phyloP scores from a whole-genome alignment of 1,139 yeast species.

The Suhomyces bokatorum region DNA sequence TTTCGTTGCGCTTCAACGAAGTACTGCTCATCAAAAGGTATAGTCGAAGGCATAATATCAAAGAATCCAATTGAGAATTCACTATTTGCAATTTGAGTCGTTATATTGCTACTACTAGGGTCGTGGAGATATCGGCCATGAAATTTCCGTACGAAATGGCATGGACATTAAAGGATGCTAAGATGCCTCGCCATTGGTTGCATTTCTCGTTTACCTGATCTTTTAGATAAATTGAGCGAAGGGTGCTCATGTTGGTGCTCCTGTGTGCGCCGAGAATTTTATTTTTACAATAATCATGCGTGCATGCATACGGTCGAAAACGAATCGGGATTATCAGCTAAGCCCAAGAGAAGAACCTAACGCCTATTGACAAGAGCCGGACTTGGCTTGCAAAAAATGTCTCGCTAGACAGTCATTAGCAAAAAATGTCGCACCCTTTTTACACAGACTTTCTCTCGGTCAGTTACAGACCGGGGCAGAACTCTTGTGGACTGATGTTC shows the following conservation, averaged over 20 bases:
- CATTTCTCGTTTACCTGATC: background rate
- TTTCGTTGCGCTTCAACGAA: slow-evolving; percentile 39
- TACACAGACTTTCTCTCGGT: no score
- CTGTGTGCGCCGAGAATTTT: background rate
- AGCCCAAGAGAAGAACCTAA: background rate
- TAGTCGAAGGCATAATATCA: slow-evolving; percentile 13
- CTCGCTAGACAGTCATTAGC: no score
- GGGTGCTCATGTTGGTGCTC: background rate
- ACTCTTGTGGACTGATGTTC: background rate
- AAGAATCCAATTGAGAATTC: background rate
- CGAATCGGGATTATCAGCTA: background rate
- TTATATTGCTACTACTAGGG: background rate
- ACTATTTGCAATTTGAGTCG: background rate
- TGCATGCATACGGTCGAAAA: no score
- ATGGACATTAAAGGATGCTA: background rate
- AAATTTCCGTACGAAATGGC: background rate
- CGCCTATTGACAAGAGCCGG: no score
- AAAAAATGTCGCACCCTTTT: no score
- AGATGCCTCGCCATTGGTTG: background rate
- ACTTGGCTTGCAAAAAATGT: no score
- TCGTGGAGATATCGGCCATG: slow-evolving; percentile 6
- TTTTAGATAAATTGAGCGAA: background rate
- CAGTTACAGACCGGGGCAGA: no score
- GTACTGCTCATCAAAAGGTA: slow-evolving; percentile 34
- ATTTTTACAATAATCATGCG: no score